These are phyloP conservation scores for Microdochium trichocladiopsis DNA, from an alignment of 2,329 filamentous ascomycete genomes.

Conservation along the genomic window DNA sequence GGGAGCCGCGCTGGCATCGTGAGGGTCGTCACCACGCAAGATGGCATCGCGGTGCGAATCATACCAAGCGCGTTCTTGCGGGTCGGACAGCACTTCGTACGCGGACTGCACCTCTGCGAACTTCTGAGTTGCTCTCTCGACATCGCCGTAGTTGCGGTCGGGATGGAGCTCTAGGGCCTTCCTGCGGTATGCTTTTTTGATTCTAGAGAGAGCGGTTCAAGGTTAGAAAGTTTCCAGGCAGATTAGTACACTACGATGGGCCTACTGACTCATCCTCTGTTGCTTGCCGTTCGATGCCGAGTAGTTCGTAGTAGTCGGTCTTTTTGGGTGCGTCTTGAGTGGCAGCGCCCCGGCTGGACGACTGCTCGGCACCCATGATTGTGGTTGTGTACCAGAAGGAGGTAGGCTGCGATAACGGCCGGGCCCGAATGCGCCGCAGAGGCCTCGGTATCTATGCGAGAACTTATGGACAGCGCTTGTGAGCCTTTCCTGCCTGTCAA, in stretches of 20 bases:
- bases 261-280: conserved; percentile 68
- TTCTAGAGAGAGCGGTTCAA: conserved; percentile 38
- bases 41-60: conserved; percentile 89
- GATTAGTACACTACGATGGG: not conserved
- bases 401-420: no score
- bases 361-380: conserved; percentile 50
- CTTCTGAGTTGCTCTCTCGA: conserved; percentile 71
- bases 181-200: conserved; percentile 86
- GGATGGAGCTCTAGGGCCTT: conserved; percentile 93
- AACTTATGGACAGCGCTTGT: no score
- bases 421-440: no score
- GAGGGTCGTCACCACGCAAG: conserved; percentile 56
- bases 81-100: conserved; percentile 92
- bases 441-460: no score
- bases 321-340: conserved; percentile 34
- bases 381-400: not conserved
- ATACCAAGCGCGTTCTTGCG: conserved; percentile 96
- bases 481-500: no score
- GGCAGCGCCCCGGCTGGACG: conserved; percentile 27
- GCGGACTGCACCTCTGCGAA: conserved; percentile 92
- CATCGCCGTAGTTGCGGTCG: conserved; percentile 84
- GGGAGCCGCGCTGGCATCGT: conserved; percentile 40
- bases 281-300: conserved; percentile 65
- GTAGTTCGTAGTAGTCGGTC: conserved; percentile 79
- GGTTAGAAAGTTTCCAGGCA: conserved; percentile 2